These are phyloP conservation scores for Termitomyces sp. DNA, from an alignment of 768 basidiomycete genomes.

Conservation along the genomic window DNA sequence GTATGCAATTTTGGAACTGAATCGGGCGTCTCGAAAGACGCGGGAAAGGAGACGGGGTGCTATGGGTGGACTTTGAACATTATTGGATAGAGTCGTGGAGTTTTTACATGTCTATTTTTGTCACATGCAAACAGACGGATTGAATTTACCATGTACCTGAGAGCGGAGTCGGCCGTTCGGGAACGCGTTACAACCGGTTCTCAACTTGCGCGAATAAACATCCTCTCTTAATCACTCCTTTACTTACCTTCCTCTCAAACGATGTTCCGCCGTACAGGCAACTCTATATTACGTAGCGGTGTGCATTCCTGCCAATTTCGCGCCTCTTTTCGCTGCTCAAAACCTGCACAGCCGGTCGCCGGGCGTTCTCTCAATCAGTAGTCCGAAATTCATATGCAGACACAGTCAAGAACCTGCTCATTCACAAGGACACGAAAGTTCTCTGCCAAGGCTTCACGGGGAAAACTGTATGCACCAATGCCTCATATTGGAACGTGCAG, in stretches of 20 bases:
- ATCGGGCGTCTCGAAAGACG: conserved; percentile 72
- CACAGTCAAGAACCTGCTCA: conserved; percentile 87
- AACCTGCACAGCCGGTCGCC: conserved; percentile 53
- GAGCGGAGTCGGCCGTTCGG: conserved; percentile 15
- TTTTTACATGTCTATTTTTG: conserved; percentile 3
- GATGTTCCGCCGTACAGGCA: conserved; percentile 65
- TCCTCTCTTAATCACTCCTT: background rate
- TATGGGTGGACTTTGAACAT: conserved; percentile 31
- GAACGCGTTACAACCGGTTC: conserved; percentile 6
- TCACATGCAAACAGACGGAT: conserved; percentile 1
- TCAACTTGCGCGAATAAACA: conserved; percentile 9
- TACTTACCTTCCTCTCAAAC: conserved; percentile 17
- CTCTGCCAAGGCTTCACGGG: conserved; percentile 91
- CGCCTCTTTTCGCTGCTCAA: background rate
- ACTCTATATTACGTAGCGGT: conserved; percentile 55
- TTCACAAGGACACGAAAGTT: conserved; percentile 94
- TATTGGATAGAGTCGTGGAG: conserved; percentile 4
- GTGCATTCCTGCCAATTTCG: conserved; percentile 19
- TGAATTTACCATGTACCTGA: background rate
- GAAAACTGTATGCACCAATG: conserved; percentile 70
- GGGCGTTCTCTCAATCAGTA: conserved; percentile 80
- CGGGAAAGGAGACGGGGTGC: conserved; percentile 58
- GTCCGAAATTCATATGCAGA: conserved; percentile 79
- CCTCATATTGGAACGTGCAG: background rate
- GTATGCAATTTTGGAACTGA: conserved; percentile 67